phyloP scores from a whole-genome alignment of 176 grass and related monocot genomes.

The Dactylis glomerata region DNA sequence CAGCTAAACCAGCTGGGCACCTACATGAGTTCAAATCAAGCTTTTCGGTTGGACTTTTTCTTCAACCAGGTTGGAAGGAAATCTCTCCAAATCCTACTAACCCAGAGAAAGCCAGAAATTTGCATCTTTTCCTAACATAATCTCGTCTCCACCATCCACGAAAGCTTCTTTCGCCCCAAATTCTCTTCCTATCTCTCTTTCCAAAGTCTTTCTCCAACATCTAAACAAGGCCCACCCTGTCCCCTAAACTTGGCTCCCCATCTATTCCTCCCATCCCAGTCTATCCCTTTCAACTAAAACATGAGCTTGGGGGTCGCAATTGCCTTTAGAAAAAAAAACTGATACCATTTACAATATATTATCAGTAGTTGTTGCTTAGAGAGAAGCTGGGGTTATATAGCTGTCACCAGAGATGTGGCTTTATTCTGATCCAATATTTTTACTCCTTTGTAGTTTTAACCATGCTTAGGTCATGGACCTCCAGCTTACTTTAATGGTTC shows the following conservation, averaged over 20 bases:
- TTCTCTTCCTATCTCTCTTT: conserved; percentile 42
- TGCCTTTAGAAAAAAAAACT: conserved; percentile 18
- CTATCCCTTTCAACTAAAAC: conserved; percentile 50
- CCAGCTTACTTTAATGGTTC: conserved; percentile 47
- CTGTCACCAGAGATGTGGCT: conserved; percentile 36
- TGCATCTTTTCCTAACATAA: conserved; percentile 39
- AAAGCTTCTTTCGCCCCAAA: conserved; percentile 55
- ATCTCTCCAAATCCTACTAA: conserved; percentile 70
- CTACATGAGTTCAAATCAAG: conserved; percentile 45
- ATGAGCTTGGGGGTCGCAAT: conserved; percentile 10
- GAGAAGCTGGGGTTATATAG: conserved; percentile 34
- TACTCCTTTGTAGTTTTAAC: conserved; percentile 40
- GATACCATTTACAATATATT: conserved; percentile 24
- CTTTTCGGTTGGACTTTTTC: conserved; percentile 45
- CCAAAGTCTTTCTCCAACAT: conserved; percentile 60
- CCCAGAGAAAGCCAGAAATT: conserved; percentile 49
- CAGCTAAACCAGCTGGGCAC: conserved; percentile 21
- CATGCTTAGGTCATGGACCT: conserved; percentile 38
- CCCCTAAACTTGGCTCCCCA: conserved; percentile 36
- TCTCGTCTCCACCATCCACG: conserved; percentile 65
- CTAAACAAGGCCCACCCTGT: conserved; percentile 66
- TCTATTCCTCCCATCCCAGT: conserved; percentile 30
- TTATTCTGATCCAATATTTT: conserved; percentile 26
- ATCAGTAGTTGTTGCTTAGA: conserved; percentile 23
- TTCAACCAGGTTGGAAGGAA: conserved; percentile 44